Evolutionary conservation across 768 basidiomycete species (phyloP).

Genomic region (Lentinula detonsa): DNA sequence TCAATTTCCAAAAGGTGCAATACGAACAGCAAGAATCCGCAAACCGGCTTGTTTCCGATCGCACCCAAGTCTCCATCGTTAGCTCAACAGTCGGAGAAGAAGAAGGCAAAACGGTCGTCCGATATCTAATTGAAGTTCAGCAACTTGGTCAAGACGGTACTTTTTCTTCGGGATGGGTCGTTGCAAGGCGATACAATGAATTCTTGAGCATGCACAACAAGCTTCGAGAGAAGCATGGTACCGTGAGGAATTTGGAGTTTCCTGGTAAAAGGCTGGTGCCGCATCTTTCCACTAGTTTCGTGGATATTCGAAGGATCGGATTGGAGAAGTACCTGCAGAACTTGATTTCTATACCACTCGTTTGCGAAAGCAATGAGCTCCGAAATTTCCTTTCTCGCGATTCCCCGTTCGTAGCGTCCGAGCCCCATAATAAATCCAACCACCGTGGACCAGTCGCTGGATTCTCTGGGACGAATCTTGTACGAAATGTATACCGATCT

Average conservation of each 20-base stretch:
- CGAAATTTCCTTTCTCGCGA: conserved; percentile 83
- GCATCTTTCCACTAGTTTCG: conserved; percentile 79
- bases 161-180: conserved; percentile 85
- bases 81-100: conserved; percentile 80
- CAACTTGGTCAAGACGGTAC: conserved; percentile 77
- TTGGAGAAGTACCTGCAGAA: conserved; percentile 91
- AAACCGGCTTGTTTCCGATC: conserved; percentile 76
- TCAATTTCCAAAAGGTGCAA: conserved; percentile 86
- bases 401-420: conserved; percentile 71
- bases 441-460: conserved; percentile 33
- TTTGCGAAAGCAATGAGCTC: conserved; percentile 80
- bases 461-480: conserved; percentile 69
- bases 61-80: conserved; percentile 81
- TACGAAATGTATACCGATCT: conserved; percentile 84
- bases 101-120: conserved; percentile 83
- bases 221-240: conserved; percentile 66
- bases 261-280: conserved; percentile 92
- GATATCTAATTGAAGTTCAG: conserved; percentile 89
- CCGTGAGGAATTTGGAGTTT: conserved; percentile 74
- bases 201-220: conserved; percentile 87
- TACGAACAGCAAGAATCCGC: conserved; percentile 94
- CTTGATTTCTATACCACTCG: conserved; percentile 63
- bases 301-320: conserved; percentile 72
- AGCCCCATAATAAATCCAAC: conserved; percentile 26
- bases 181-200: conserved; percentile 91